Conservation (phyloP, 805 yeast genomes). For the Sugiyamaella valdiviana region DNA sequence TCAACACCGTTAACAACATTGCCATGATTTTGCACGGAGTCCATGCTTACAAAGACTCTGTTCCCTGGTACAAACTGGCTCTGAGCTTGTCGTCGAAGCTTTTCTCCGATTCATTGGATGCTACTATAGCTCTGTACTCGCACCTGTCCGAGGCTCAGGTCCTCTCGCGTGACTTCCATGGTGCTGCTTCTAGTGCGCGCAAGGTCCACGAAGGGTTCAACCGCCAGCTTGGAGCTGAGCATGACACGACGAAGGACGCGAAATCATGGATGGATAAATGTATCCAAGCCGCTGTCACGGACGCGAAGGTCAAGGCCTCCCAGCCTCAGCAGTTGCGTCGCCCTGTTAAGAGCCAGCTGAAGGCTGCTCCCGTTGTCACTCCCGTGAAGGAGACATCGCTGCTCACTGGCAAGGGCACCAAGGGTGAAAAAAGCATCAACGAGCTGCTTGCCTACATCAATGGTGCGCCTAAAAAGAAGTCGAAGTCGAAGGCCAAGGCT, state of each 20-base stretch:
- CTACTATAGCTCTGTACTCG: constrained; percentile 58
- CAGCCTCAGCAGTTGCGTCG: constrained; percentile 2
- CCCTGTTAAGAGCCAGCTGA: constrained; percentile 1
- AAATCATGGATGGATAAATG: constrained; percentile 58
- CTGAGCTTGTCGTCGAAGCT: constrained; percentile 43
- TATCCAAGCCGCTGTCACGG: constrained; percentile 41
- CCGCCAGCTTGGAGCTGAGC: constrained; percentile 58
- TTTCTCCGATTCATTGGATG: constrained; percentile 47
- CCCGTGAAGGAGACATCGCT: constrained; percentile 5
- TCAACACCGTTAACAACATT: constrained; percentile 57
- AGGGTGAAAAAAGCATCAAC: constrained; percentile 62
- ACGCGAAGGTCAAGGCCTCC: constrained; percentile 36
- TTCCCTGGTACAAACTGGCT: constrained; percentile 48
- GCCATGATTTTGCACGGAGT: constrained; percentile 53
- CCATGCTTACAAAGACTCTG: constrained; percentile 43
- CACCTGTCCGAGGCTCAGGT: constrained; percentile 56
- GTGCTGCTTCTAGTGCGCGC: constrained; percentile 51
- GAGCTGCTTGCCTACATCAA: constrained; percentile 68
- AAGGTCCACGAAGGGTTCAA: constrained; percentile 54
- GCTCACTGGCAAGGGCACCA: constrained; percentile 21
- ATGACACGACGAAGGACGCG: constrained; percentile 61
- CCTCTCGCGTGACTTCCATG: constrained; percentile 44
- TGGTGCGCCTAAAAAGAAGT: constrained; percentile 34
- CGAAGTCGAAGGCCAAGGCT: constrained; percentile 31
- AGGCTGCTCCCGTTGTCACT: background rate